Percentiles rank a stretch among this genome's conserved stretches.
phyloP scores from a whole-genome alignment of 768 basidiomycete genomes.

The Tulasnella sp. region DNA sequence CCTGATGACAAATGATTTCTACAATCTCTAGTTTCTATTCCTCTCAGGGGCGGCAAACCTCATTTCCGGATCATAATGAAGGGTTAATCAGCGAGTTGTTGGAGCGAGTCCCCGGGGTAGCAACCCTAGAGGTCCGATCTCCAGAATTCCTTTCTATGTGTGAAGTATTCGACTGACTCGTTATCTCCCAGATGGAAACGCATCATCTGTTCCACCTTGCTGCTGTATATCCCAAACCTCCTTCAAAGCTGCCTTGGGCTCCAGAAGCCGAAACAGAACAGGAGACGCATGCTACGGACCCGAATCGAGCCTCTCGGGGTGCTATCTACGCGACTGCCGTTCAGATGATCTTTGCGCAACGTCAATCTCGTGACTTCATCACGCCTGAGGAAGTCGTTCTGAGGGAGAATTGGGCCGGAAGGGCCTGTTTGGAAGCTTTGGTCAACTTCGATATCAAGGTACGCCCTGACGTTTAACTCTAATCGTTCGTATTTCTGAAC shows the following conservation, averaged over 20 bases:
- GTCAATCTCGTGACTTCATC: constrained; percentile 68
- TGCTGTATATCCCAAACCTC: constrained; percentile 46
- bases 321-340: constrained; percentile 68
- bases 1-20: neutral
- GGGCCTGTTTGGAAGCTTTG: constrained; percentile 49
- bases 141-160: neutral
- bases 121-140: constrained; percentile 61
- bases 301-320: constrained; percentile 7
- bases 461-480: neutral
- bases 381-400: constrained; percentile 58
- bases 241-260: constrained; percentile 27
- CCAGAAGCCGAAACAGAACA: neutral
- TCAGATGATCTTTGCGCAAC: constrained; percentile 79
- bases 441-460: constrained; percentile 37
- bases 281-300: too few relatives aligned
- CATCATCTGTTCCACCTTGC: constrained; percentile 79
- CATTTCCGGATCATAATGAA: constrained; percentile 70
- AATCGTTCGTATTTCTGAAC: neutral
- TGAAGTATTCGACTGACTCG: neutral
- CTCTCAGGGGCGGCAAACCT: constrained; percentile 77
- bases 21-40: constrained; percentile 64
- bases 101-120: constrained; percentile 48
- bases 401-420: constrained; percentile 54
- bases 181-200: constrained; percentile 65
- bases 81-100: constrained; percentile 57